Conservation (phyloP, 305 asterid species). For the Plantago lanceolata region DNA sequence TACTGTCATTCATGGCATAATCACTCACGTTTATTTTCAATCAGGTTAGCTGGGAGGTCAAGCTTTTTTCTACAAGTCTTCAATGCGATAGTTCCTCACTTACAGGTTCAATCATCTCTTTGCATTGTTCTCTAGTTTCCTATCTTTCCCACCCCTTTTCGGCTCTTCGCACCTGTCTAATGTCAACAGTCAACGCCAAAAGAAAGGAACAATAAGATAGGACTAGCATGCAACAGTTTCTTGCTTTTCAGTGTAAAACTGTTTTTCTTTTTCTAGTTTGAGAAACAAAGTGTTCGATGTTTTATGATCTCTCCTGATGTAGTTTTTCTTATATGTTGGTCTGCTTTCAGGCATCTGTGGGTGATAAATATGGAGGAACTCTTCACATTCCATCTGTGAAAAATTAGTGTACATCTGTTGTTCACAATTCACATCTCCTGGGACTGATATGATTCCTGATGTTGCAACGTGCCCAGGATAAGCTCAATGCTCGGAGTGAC, state of each 20-base stretch:
- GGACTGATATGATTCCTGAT: conserved; percentile 3
- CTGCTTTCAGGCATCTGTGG: conserved; percentile 47
- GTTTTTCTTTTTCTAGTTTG: conserved; percentile 3
- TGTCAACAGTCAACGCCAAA: background rate
- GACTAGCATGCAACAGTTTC: background rate
- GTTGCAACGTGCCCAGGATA: too few species aligned
- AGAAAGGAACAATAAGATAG: background rate
- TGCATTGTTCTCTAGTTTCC: conserved; percentile 10
- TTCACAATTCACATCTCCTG: conserved; percentile 15
- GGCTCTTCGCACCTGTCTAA: conserved; percentile 1
- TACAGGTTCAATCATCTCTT: conserved; percentile 60
- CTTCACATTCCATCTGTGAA: conserved; percentile 36
- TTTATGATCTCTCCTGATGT: conserved; percentile 9
- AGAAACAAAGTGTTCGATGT: conserved; percentile 10
- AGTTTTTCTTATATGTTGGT: conserved; percentile 18
- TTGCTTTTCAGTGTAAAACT: conserved; percentile 6
- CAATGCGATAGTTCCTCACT: conserved; percentile 52
- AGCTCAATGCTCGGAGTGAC: too few species aligned
- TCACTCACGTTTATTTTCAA: conserved; percentile 7
- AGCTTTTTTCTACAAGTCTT: conserved; percentile 47
- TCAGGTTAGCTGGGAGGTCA: conserved; percentile 67
- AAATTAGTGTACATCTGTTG: conserved; percentile 18
- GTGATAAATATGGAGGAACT: conserved; percentile 65
- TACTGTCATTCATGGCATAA: conserved; percentile 6
- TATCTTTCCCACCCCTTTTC: conserved; percentile 4